Percentiles rank a stretch among this genome's conserved stretches.
Conservation (phyloP, 1,284 basidiomycete genomes). For the Fomitiporia mediterranea region DNA sequence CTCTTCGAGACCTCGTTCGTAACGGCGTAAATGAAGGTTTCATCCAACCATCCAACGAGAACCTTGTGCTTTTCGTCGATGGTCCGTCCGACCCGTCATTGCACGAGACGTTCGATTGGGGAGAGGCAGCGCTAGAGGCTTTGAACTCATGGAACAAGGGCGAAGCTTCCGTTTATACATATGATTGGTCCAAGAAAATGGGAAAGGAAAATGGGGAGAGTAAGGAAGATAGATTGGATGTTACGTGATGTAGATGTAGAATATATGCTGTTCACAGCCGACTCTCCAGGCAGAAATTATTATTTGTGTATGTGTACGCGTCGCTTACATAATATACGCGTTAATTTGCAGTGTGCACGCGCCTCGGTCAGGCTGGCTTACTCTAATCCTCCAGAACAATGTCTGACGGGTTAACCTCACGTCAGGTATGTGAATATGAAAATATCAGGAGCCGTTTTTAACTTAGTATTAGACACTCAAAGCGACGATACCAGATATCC, state of each 20-base stretch:
- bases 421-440: not conserved
- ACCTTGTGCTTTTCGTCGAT: conserved; percentile 67
- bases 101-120: conserved; percentile 73
- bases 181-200: conserved; percentile 19
- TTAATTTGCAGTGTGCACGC: not conserved
- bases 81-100: conserved; percentile 53
- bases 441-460: not conserved
- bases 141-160: conserved; percentile 57
- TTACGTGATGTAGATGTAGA: too few species aligned
- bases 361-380: not conserved
- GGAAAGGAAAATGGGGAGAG: not conserved
- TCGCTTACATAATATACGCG: not conserved
- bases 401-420: conserved; percentile 2
- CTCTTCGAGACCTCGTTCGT: conserved; percentile 69
- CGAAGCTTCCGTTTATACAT: conserved; percentile 12
- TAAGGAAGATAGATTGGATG: not conserved
- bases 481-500: conserved; percentile 18
- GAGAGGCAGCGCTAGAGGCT: conserved; percentile 60
- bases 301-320: conserved; percentile 11
- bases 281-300: not conserved
- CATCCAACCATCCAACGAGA: conserved; percentile 57
- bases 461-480: conserved; percentile 11
- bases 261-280: not conserved
- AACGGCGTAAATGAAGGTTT: conserved; percentile 71
- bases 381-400: not conserved